A percentile compares a stretch with the other conserved stretches of the same genome.
phyloP scores from a whole-genome alignment of 345 rosid genomes.

The Excoecaria cochinchinensis region DNA sequence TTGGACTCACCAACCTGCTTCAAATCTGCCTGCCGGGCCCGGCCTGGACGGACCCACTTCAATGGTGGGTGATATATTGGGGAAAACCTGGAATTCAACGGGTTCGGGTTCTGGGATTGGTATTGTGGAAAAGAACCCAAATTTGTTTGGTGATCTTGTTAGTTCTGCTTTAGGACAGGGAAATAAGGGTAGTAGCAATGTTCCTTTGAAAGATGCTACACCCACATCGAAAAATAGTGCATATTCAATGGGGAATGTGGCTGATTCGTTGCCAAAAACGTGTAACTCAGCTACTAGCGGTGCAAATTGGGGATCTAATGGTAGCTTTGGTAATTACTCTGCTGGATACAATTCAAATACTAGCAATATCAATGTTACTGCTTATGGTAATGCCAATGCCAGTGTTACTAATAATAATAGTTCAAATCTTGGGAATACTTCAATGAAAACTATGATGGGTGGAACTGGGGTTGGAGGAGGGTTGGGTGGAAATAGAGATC shows the following conservation, averaged over 20 bases:
- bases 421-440: constrained; percentile 63
- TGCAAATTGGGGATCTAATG: constrained; percentile 48
- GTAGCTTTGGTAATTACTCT: constrained; percentile 32
- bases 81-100: constrained; percentile 72
- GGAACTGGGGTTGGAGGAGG: constrained; percentile 30
- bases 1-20: constrained; percentile 87
- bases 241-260: constrained; percentile 80
- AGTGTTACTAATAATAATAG: constrained; percentile 23
- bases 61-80: constrained; percentile 87
- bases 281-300: constrained; percentile 38
- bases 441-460: constrained; percentile 52
- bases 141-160: constrained; percentile 85
- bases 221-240: constrained; percentile 43
- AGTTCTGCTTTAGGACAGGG: constrained; percentile 81
- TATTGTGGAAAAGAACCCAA: constrained; percentile 63
- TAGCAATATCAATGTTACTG: constrained; percentile 20
- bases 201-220: constrained; percentile 62
- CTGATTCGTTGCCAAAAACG: constrained; percentile 72
- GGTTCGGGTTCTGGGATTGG: constrained; percentile 57
- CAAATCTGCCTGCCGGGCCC: constrained; percentile 38
- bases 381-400: constrained; percentile 24
- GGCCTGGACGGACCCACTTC: constrained; percentile 58
- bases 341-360: constrained; percentile 41
- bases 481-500: constrained; percentile 53
- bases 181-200: constrained; percentile 44